These are phyloP conservation scores for Schwanniomyces occidentalis DNA, from an alignment of 805 yeast genomes.

Conservation along the genomic window DNA sequence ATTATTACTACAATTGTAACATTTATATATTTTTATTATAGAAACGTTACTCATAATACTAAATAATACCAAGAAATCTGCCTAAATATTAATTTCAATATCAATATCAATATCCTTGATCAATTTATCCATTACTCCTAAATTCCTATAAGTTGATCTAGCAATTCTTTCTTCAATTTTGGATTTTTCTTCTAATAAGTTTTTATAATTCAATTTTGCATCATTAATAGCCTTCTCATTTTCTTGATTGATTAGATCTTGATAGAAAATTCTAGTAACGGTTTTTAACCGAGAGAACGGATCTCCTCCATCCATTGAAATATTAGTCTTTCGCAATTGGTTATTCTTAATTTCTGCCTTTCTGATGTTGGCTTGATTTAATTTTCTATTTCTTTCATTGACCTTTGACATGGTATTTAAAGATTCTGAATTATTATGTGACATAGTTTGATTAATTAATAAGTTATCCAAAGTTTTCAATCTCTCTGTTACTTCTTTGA, in stretches of 20 bases:
- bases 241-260: slow-evolving; percentile 53
- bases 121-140: slow-evolving; percentile 58
- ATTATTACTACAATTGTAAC: no score
- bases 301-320: slow-evolving; percentile 51
- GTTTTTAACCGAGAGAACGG: slow-evolving; percentile 92
- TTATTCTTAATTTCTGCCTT: slow-evolving; percentile 72
- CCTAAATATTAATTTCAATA: slow-evolving; percentile 20
- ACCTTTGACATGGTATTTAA: slow-evolving; percentile 63
- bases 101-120: slow-evolving; percentile 46
- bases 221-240: slow-evolving; percentile 59
- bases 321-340: slow-evolving; percentile 49
- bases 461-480: slow-evolving; percentile 48
- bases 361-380: slow-evolving; percentile 74
- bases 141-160: slow-evolving; percentile 53
- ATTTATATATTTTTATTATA: no score
- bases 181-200: slow-evolving; percentile 39
- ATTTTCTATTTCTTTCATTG: slow-evolving; percentile 81
- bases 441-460: slow-evolving; percentile 40
- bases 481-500: slow-evolving; percentile 30
- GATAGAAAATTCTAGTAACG: slow-evolving; percentile 78
- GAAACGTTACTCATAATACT: no score
- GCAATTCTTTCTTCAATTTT: slow-evolving; percentile 47
- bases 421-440: slow-evolving; percentile 35
- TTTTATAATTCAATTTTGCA: slow-evolving; percentile 48
- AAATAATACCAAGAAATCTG: no score